Percentiles rank a stretch among this genome's conserved stretches.
phyloP scores from a whole-genome alignment of 2,329 filamentous ascomycete genomes.

The Knufia petricola region DNA sequence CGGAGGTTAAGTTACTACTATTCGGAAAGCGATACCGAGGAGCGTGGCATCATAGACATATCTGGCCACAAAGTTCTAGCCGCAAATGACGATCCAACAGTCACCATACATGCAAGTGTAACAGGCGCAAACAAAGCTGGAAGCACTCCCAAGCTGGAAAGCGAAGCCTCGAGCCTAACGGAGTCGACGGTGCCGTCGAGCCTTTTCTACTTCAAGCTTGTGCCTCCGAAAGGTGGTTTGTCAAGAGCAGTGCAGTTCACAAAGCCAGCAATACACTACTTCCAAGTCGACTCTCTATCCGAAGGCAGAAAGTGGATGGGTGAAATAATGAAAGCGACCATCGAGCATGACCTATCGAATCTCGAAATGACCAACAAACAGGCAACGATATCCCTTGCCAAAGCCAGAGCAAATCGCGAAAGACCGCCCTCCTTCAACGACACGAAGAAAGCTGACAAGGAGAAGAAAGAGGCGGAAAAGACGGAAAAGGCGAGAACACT shows the following conservation, averaged over 20 bases:
- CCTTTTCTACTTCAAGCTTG: conserved; percentile 96
- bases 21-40: conserved; percentile 79
- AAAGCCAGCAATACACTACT: conserved; percentile 94
- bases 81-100: conserved; percentile 82
- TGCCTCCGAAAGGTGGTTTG: conserved; percentile 77
- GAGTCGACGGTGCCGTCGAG: conserved; percentile 26
- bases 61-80: conserved; percentile 94
- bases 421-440: conserved; percentile 60
- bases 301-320: conserved; percentile 96
- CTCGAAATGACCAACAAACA: conserved; percentile 84
- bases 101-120: conserved; percentile 80
- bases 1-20: conserved; percentile 93
- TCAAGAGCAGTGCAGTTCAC: conserved; percentile 93
- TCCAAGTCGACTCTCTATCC: conserved; percentile 83
- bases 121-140: conserved; percentile 67
- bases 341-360: conserved; percentile 72
- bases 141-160: conserved; percentile 25
- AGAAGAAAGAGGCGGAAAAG: conserved; percentile 32
- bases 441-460: conserved; percentile 51
- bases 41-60: conserved; percentile 94
- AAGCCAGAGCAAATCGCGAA: conserved; percentile 78
- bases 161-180: conserved; percentile 3
- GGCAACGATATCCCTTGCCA: conserved; percentile 86
- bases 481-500: conserved; percentile 13
- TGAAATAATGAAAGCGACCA: conserved; percentile 96